Conservation (phyloP, 352 stramenopile species). For the Vaucheria bursata region DNA sequence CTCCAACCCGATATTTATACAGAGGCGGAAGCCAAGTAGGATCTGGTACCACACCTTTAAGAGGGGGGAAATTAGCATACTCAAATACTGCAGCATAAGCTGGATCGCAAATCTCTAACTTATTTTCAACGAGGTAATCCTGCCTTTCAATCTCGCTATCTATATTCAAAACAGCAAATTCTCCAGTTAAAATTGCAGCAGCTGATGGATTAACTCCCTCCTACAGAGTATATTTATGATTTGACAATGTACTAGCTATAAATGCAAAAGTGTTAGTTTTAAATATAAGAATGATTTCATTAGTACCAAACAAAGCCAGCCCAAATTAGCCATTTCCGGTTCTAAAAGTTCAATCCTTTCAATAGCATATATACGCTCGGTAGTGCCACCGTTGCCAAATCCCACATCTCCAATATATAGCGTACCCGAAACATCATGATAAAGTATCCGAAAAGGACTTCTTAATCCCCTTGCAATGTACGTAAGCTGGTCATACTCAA, state of each 20-base stretch:
- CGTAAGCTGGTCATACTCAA: background rate
- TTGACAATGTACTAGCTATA: too few relatives aligned
- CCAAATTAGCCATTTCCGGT: too few relatives aligned
- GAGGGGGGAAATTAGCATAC: too few relatives aligned
- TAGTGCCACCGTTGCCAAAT: constrained; percentile 3
- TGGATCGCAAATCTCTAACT: background rate
- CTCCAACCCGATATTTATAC: background rate
- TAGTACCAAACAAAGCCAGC: too few relatives aligned
- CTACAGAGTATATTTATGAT: too few relatives aligned
- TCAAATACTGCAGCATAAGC: background rate
- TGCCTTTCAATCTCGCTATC: background rate
- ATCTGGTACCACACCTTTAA: background rate
- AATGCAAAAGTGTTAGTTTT: too few relatives aligned
- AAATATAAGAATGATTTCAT: too few relatives aligned
- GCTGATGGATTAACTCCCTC: too few relatives aligned
- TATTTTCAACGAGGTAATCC: background rate
- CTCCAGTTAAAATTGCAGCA: too few relatives aligned
- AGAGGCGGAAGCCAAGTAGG: background rate
- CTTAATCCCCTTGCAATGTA: background rate
- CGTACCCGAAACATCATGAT: background rate
- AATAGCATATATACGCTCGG: background rate
- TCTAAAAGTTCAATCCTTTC: too few relatives aligned
- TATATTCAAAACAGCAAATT: background rate
- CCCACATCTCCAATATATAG: background rate
- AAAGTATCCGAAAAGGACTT: background rate